Evolutionary conservation across 768 basidiomycete species (phyloP), one percentile per base, ranked within the genome.

Genomic region (Termitomyces titanicus): DNA sequence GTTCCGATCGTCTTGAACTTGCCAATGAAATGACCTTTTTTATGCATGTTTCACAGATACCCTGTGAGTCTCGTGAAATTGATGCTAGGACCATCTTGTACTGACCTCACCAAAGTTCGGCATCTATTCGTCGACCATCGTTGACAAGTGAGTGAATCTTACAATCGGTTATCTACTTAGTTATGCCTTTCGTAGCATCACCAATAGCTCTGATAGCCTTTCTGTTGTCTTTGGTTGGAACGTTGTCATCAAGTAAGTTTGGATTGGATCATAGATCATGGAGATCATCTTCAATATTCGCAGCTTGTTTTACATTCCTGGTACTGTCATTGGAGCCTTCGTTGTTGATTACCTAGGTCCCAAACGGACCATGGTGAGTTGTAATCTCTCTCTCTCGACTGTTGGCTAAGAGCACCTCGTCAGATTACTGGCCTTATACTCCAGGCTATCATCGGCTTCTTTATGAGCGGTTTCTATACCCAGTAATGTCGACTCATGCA

Each of bases 381-480:
- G 37, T 40, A 8, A 18, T 17, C 10, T n/a, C 37, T 13, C 38
- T 20, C 38, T 33, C 22, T 20, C 17, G 12, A 20, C 31, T 27
- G 31, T 13, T 2, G 18, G 17, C 12, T 7, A 12, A 9, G 20
- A 27, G 17, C 13, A 33, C 25, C 42, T 38, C 29, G 44, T 22
- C 61, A 88, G 87, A 90, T 92, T 60, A 61, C 65, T 25, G 89
- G 90, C 43, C 77, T 92, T 10, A 38, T 90, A 25, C 61, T 70
- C 24, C 90, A 92, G 67, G 85, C 88, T 2, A 47, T 89, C 58
- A 74, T 90, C 46, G 91, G 95, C 6, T 97, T 97, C 72, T 82
- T 92, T 68, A 91, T 98, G 87, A 89, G 89, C 58, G 95, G 92
- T 1, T 72, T 84, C 18, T 97, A 95, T 71, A 63, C 57, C 24